Evolutionary conservation across 352 stramenopile genomes (phyloP), one percentile per base, ranked within the genome.

Genomic region (Pythium sukuiense): DNA sequence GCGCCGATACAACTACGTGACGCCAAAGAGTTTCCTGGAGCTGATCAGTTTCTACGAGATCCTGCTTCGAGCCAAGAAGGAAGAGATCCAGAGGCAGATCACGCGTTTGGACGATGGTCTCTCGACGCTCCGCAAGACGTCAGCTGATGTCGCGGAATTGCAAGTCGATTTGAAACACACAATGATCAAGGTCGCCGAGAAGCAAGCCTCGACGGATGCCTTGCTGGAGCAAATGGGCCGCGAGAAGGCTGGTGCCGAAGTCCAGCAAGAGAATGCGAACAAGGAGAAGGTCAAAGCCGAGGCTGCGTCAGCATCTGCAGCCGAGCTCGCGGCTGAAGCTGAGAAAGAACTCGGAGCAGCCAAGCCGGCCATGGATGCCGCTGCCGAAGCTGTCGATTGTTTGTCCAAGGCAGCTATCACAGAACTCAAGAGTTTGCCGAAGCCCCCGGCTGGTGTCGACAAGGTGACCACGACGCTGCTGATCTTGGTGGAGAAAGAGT

Each of bases 41-140:
- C 80, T 99, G 13, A 99, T 99, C 52, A 90, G 81, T 35, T 99
- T 99, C 66, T 99, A 99, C 85, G 98, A 99, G 73, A 97, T 98
- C 66, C 67, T 99, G 43, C 83, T 99, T 26, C 90, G 88, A 59
- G 89, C 96, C 59, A 98, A 99, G 58, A 97, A 98, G 63, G 83
- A 90, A 49, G 88, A 99, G 48, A 96, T 98, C 67, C 93, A 98
- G 63, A 82, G 88, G 3, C 93, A 99, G 65, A 99, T 99, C 57
- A 96, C 97, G 70, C 93, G 97, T 48, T 76, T 99, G 13, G 96
- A 99, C 67, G 95, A 98, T 63, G 97, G 97, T 32, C 85, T 99
- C 6, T 98, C 93, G 9, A 99, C 96, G 24, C 81, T 99, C 30
- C 84, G 90, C 6, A 99, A 99, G 76, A 99, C 97, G 0, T 96